Evolutionary conservation across 352 stramenopile species (phyloP).

Genomic region (Aphanomyces invadans): DNA sequence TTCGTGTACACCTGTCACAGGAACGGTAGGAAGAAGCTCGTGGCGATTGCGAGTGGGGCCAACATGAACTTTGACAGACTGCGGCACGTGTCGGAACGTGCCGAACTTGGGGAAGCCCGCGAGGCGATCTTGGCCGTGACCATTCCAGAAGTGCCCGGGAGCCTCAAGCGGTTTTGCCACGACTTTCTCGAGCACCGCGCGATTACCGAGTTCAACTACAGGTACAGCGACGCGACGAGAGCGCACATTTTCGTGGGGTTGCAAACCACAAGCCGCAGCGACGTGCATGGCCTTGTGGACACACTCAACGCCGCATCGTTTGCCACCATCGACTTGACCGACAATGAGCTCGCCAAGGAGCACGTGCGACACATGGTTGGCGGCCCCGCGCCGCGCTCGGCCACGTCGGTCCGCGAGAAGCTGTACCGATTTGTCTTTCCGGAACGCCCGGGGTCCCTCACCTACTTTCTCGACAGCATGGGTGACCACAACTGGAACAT

Average conservation of each 20-base stretch:
- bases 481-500: conserved; percentile 97
- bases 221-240: conserved; percentile 66
- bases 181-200: conserved; percentile 77
- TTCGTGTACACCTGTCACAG: no score
- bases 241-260: conserved; percentile 96
- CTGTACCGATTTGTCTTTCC: conserved; percentile 98
- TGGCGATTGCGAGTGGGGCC: conserved; percentile 93
- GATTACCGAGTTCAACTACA: conserved; percentile 98
- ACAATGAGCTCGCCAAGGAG: conserved; percentile 96
- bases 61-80: conserved; percentile 99
- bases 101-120: conserved; percentile 87
- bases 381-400: conserved; percentile 50
- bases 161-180: conserved; percentile 82
- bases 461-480: conserved; percentile 86
- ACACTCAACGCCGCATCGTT: conserved; percentile 73
- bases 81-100: conserved; percentile 91
- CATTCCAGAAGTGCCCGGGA: conserved; percentile 92
- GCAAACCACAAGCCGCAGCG: conserved; percentile 68
- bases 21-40: conserved; percentile 90
- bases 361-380: conserved; percentile 94
- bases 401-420: conserved; percentile 71
- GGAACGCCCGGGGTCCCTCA: conserved; percentile 77
- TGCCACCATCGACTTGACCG: conserved; percentile 87
- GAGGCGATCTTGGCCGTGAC: conserved; percentile 93
- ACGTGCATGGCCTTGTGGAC: conserved; percentile 44